These are phyloP conservation scores for Chrysophaeum taylorii DNA, from an alignment of 352 stramenopile genomes.

Conservation along the genomic window DNA sequence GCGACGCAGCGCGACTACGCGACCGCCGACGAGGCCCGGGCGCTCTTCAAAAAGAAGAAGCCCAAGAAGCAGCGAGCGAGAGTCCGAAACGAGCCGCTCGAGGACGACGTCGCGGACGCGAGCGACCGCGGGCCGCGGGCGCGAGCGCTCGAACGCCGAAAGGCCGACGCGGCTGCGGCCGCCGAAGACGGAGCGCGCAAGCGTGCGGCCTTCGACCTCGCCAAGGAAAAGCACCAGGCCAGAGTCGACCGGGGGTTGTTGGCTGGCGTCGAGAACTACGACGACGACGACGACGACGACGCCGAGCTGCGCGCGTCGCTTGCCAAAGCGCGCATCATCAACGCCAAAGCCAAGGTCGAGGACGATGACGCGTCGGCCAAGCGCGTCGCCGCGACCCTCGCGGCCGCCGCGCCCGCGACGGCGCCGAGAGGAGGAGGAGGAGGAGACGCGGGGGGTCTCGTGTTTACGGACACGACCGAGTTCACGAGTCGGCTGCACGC, in stretches of 20 bases:
- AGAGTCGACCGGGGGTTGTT: constrained; percentile 12
- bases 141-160: too few relatives aligned
- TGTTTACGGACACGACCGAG: constrained; percentile 38
- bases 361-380: neutral
- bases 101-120: constrained; percentile 17
- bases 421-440: constrained; percentile 22
- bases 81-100: constrained; percentile 25
- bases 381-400: too few relatives aligned
- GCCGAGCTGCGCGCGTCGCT: constrained; percentile 61
- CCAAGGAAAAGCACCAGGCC: neutral
- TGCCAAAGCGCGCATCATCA: constrained; percentile 48
- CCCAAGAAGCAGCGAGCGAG: constrained; percentile 58
- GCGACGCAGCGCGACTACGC: constrained; percentile 50
- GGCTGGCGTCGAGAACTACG: constrained; percentile 2
- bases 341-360: constrained; percentile 36
- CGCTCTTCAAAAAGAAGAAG: constrained; percentile 67
- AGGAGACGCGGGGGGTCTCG: constrained; percentile 18
- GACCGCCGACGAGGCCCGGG: constrained; percentile 63
- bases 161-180: constrained; percentile 13
- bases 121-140: constrained; percentile 9
- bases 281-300: constrained; percentile 38
- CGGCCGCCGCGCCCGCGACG: constrained; percentile 13
- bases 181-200: constrained; percentile 19
- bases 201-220: constrained; percentile 12
- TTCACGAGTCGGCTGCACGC: constrained; percentile 35